Base-by-base conservation (phyloP, 2,329 filamentous ascomycete genomes). In the Fusarium austroafricanum region DNA sequence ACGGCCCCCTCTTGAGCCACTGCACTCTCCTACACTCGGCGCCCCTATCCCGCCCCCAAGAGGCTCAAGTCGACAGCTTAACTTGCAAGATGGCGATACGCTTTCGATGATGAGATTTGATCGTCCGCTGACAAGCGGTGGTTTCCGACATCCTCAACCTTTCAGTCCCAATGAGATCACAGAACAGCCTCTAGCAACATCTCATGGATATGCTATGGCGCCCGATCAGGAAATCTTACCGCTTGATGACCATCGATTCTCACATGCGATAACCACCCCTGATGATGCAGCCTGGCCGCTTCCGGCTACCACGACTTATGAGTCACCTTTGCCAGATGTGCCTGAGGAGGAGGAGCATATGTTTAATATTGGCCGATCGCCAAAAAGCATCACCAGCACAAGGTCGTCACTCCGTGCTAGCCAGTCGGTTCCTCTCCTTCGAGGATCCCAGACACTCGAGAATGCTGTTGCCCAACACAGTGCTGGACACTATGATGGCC, bases 291-390 rank as follows among this genome's bases (percentile, higher is more conserved):
- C 83, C 53, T 84, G 83, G 83, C 83, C 74, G 15, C 71, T 80
- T 23, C 66, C 72, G 9, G 71, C 55, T 18, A 65, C 73, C 14
- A 65, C 55, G 15, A 58, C 71, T 11, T 83, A 79, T 61, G 83
- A 84, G 53, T 77, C 73, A 14, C 78, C 82, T 20, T 78, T 90
- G 18, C 82, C 87, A 8, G 84, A 89, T 68, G 87, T 90, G 6
- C 86, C 87, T 2, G 88, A 90, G 72, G 88, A 90, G 71, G 88
- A 90, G 33, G 88, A 90, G 66, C 81, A 82, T 58, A 75, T 77
- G 44, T 76, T 73, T 50, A 73, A 73, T 31, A 70, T 71, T 26
- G 80, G 76, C 56, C 79, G 75, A 51, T 82, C 82, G 26, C 81
- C 79, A 23, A 75, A 78, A 40, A 87, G 82, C 73, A 65, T 83